Percentiles rank a stretch among this genome's conserved stretches.
Conservation (phyloP, 768 basidiomycete species). For the Fomitopsis serialis region DNA sequence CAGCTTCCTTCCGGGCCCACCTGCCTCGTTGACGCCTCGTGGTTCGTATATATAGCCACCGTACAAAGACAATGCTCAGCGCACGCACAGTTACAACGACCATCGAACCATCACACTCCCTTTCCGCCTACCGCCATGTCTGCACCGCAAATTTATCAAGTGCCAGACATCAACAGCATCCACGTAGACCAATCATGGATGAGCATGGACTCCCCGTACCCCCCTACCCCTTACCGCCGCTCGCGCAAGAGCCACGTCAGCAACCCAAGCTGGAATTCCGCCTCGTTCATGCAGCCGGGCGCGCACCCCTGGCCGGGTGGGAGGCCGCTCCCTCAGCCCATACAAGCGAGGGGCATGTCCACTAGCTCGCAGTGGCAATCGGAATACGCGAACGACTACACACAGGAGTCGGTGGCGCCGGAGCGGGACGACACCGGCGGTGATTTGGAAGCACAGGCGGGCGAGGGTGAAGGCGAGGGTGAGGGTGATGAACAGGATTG, state of each 20-base stretch:
- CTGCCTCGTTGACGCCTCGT: conserved; percentile 16
- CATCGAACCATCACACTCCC: conserved; percentile 6
- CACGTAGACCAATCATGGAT: conserved; percentile 2
- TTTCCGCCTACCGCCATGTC: conserved; percentile 7
- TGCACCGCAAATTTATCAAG: neutral
- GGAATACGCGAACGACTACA: neutral
- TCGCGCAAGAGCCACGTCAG: neutral
- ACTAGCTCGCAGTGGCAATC: conserved; percentile 5
- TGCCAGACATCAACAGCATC: conserved; percentile 3
- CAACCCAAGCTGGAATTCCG: conserved; percentile 2
- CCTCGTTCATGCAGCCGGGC: neutral
- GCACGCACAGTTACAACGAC: conserved; percentile 10
- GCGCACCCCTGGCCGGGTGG: neutral
- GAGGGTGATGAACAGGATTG: neutral
- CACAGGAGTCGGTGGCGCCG: neutral
- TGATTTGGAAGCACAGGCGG: conserved; percentile 5
- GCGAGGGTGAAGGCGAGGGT: neutral
- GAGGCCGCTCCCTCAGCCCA: conserved; percentile 7
- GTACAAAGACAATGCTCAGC: neutral
- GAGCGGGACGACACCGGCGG: neutral
- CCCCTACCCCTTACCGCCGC: neutral
- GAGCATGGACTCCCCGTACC: neutral
- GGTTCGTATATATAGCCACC: neutral
- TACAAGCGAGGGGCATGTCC: conserved; percentile 6
- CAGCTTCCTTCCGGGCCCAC: neutral